Evolutionary conservation across 106 monocot genomes (phyloP).

Genomic region (Posidonia australis): DNA sequence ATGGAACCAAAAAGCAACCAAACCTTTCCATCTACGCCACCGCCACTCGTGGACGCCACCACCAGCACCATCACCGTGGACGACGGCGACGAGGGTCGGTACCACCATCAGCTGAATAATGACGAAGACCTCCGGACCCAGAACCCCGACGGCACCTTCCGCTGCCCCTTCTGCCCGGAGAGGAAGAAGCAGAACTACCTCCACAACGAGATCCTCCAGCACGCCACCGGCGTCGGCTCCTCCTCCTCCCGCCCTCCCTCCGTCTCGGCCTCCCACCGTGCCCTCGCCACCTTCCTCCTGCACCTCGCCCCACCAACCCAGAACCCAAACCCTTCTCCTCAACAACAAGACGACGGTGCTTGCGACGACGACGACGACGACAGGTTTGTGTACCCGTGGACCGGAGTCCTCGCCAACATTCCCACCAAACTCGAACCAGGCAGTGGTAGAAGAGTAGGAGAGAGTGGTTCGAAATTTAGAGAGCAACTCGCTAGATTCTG

Average conservation of each 20-base stretch:
- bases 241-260: neutral
- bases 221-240: constrained; percentile 5
- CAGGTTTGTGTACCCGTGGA: constrained; percentile 76
- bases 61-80: neutral
- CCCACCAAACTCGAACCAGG: constrained; percentile 30
- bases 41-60: neutral
- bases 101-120: neutral
- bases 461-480: constrained; percentile 30
- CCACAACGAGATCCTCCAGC: constrained; percentile 11
- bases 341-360: neutral
- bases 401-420: constrained; percentile 61
- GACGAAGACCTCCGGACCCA: neutral
- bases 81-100: neutral
- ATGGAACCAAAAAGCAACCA: neutral
- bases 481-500: constrained; percentile 39
- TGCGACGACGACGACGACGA: constrained; percentile 6
- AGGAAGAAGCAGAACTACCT: constrained; percentile 8
- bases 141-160: constrained; percentile 7
- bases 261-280: neutral
- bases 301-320: neutral
- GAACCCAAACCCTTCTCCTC: no score
- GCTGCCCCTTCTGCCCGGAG: constrained; percentile 5
- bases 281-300: neutral
- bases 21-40: neutral
- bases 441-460: constrained; percentile 27